phyloP scores from a whole-genome alignment of 495 filamentous ascomycete genomes.

The Entonaema liquescens region DNA sequence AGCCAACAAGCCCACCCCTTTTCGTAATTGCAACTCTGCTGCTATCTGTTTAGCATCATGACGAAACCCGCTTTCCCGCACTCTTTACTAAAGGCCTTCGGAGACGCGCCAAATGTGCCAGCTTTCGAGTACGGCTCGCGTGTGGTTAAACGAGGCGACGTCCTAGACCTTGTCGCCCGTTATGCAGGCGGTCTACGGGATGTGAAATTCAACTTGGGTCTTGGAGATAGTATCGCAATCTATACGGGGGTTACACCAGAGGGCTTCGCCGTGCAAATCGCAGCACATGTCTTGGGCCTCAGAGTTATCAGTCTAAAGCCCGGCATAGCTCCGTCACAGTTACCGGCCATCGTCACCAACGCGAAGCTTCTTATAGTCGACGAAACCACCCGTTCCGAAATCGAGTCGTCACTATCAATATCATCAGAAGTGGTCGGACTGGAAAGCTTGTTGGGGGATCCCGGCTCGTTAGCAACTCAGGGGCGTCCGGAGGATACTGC shows the following conservation, averaged over 20 bases:
- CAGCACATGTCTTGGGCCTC: constrained; percentile 16
- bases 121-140: constrained; percentile 18
- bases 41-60: neutral
- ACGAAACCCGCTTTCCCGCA: constrained; percentile 4
- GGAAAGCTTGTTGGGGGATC: neutral
- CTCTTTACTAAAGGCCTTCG: constrained; percentile 12
- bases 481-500: constrained; percentile 9
- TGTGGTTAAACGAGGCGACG: constrained; percentile 1
- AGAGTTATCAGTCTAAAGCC: constrained; percentile 14
- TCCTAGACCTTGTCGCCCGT: constrained; percentile 7
- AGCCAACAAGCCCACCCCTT: neutral
- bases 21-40: neutral
- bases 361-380: constrained; percentile 3
- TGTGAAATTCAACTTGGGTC: neutral
- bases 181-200: constrained; percentile 10
- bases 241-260: constrained; percentile 15
- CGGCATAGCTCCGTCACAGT: neutral
- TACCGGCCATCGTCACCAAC: neutral
- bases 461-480: neutral
- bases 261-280: constrained; percentile 19
- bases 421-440: neutral
- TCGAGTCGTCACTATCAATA: neutral
- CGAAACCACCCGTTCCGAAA: constrained; percentile 1
- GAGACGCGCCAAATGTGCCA: constrained; percentile 2
- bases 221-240: constrained; percentile 8